phyloP scores from a whole-genome alignment of 148 eudicot genomes.

The Amaranthus cruentus region DNA sequence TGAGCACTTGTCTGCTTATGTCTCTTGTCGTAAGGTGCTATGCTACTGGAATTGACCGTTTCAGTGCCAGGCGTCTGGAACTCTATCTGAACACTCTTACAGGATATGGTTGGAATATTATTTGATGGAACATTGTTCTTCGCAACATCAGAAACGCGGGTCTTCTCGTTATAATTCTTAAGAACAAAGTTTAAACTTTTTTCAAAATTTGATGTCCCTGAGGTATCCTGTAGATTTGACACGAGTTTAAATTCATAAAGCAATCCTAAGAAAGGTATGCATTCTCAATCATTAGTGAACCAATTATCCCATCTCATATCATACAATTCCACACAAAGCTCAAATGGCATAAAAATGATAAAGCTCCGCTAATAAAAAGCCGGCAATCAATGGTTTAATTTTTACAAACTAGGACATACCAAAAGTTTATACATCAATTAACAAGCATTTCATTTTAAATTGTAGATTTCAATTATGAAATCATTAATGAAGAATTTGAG shows the following conservation, averaged over 20 bases:
- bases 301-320: no score
- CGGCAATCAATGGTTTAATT: no score
- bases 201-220: conserved; percentile 21
- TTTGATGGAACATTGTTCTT: conserved; percentile 13
- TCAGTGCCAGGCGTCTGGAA: conserved; percentile 22
- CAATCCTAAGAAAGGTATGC: neutral
- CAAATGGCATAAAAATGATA: neutral
- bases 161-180: conserved; percentile 20
- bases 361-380: no score
- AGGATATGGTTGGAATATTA: neutral
- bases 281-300: neutral
- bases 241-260: neutral
- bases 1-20: conserved; percentile 12
- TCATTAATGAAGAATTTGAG: no score
- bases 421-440: no score
- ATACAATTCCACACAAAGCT: neutral
- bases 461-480: no score
- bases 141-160: conserved; percentile 15
- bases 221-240: conserved; percentile 31
- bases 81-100: conserved; percentile 21
- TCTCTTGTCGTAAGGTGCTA: conserved; percentile 17
- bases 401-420: no score
- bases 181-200: conserved; percentile 7
- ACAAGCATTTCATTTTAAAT: no score
- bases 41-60: conserved; percentile 15